phyloP scores from a whole-genome alignment of 345 rosid genomes.

The Rhodamnia rubescens region DNA sequence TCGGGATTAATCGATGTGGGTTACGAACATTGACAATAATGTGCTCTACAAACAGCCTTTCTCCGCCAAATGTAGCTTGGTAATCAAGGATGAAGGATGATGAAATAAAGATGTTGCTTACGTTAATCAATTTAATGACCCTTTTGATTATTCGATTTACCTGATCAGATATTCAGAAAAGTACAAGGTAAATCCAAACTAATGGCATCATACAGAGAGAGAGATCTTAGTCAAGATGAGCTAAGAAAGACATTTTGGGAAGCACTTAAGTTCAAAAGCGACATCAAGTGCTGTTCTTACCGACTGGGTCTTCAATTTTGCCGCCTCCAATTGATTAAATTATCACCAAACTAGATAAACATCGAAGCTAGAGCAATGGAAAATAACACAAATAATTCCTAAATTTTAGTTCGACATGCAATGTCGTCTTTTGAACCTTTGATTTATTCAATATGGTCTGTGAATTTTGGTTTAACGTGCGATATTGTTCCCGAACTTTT shows the following conservation, averaged over 20 bases:
- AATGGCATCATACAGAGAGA: no score
- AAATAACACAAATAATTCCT: no score
- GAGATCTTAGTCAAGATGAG: not conserved
- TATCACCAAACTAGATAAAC: not conserved
- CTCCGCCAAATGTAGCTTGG: not conserved
- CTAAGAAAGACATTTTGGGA: not conserved
- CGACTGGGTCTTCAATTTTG: not conserved
- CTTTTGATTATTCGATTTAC: no score
- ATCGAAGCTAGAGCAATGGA: not conserved
- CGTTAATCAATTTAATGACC: not conserved
- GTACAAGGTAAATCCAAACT: no score
- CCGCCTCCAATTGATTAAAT: not conserved
- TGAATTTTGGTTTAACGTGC: no score
- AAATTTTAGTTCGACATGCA: no score
- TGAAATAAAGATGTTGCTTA: not conserved
- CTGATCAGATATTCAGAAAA: no score
- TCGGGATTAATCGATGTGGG: not conserved
- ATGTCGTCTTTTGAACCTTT: no score
- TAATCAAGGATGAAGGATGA: not conserved
- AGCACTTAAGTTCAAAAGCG: not conserved
- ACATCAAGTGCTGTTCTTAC: not conserved
- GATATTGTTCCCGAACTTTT: no score
- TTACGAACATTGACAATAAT: not conserved
- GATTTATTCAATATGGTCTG: no score
- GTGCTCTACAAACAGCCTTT: not conserved